phyloP scores from a whole-genome alignment of 371 early-diverging fungal genomes.

The Lichtheimia ornata region DNA sequence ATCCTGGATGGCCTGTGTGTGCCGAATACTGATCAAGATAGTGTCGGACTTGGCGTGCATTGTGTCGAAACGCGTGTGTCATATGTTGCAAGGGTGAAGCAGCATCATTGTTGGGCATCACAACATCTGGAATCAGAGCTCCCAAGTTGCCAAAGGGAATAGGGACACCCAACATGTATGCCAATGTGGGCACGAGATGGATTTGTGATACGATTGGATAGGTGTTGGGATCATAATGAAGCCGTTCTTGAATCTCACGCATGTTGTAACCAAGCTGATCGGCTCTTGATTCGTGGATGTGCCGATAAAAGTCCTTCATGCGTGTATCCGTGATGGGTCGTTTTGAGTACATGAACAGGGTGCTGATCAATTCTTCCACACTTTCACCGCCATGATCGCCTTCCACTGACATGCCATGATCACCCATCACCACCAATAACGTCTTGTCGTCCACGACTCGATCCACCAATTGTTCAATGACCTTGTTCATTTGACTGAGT shows the following conservation, averaged over 20 bases:
- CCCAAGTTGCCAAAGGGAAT: constrained; percentile 89
- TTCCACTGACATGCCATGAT: constrained; percentile 98
- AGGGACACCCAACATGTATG: constrained; percentile 71
- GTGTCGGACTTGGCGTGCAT: constrained; percentile 77
- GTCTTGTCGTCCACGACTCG: constrained; percentile 81
- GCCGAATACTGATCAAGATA: constrained; percentile 64
- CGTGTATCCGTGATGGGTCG: constrained; percentile 32
- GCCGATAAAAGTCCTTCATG: constrained; percentile 11
- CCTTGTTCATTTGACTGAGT: constrained; percentile 80
- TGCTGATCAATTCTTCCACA: constrained; percentile 85
- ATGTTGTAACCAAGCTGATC: constrained; percentile 27
- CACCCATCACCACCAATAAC: constrained; percentile 92
- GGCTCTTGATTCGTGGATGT: constrained; percentile 27
- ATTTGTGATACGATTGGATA: constrained; percentile 74
- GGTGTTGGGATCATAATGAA: constrained; percentile 25
- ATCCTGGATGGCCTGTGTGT: constrained; percentile 34
- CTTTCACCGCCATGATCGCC: constrained; percentile 99
- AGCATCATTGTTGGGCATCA: constrained; percentile 33
- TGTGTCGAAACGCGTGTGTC: constrained; percentile 62
- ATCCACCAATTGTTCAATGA: constrained; percentile 68
- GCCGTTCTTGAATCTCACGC: constrained; percentile 15
- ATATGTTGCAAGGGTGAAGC: constrained; percentile 42
- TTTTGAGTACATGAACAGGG: constrained; percentile 76
- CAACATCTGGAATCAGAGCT: constrained; percentile 73
- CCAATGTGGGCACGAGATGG: constrained; percentile 81